Evolutionary conservation across 106 monocot species (phyloP).

Genomic region (Hemerocallis citrina): DNA sequence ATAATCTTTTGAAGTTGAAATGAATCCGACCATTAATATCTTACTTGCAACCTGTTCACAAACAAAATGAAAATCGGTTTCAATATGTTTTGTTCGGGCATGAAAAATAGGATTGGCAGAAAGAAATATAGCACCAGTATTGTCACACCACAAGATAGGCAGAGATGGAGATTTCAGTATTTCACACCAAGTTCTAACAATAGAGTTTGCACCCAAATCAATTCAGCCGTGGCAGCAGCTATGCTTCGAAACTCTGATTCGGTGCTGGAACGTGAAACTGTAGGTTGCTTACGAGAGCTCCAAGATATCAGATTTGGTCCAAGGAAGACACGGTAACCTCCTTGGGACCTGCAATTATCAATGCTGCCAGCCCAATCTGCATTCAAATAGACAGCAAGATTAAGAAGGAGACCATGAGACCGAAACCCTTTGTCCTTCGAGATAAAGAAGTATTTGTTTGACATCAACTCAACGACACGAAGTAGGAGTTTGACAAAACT

Average conservation of each 20-base stretch:
- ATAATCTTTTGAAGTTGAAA: no score
- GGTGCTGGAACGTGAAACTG: conserved; percentile 4
- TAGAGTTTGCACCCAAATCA: not conserved
- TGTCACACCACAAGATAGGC: not conserved
- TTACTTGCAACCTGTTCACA: not conserved
- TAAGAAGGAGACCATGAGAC: not conserved
- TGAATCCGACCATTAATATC: no score
- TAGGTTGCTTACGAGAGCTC: not conserved
- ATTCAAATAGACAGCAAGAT: not conserved
- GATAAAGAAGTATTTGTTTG: not conserved
- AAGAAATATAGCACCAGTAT: not conserved
- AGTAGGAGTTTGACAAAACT: not conserved
- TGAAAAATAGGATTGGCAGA: conserved; percentile 2
- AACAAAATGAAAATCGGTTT: conserved; percentile 11
- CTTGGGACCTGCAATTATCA: not conserved
- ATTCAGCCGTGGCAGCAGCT: not conserved
- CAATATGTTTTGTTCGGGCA: not conserved
- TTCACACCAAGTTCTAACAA: not conserved
- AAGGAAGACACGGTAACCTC: not conserved
- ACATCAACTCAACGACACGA: not conserved
- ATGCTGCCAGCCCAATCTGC: not conserved
- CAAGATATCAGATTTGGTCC: not conserved
- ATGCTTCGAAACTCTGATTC: conserved; percentile 4
- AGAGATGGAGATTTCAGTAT: no score
- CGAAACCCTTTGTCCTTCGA: not conserved